These are phyloP conservation scores for Nidula microcarpa DNA, from an alignment of 768 basidiomycete species.

Conservation along the genomic window DNA sequence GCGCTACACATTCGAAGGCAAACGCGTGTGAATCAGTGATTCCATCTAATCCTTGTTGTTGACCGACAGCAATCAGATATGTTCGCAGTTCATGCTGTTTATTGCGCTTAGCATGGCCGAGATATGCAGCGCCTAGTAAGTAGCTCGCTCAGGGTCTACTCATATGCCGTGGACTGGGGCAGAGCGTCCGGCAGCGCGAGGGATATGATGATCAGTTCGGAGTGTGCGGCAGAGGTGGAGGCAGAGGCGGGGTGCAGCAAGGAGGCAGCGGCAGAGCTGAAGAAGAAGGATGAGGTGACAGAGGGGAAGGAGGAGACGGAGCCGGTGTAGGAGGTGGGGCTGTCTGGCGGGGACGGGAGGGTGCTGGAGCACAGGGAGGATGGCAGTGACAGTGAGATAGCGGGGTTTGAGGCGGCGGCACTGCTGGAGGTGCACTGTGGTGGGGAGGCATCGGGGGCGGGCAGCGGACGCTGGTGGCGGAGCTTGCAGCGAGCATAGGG, in stretches of 20 bases:
- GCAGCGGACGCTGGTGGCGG: no score
- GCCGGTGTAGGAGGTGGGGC: conserved; percentile 39
- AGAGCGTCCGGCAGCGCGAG: conserved; percentile 58
- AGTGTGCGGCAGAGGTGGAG: conserved; percentile 18
- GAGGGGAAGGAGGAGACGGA: conserved; percentile 63
- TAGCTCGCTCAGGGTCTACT: conserved; percentile 51
- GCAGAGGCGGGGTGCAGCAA: conserved; percentile 31
- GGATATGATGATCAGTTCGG: conserved; percentile 41
- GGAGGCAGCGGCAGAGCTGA: conserved; percentile 61
- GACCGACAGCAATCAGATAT: conserved; percentile 27
- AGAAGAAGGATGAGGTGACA: conserved; percentile 62
- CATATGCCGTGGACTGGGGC: conserved; percentile 57
- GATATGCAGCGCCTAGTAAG: conserved; percentile 55
- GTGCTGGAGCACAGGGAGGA: conserved; percentile 49
- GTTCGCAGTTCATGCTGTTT: conserved; percentile 56
- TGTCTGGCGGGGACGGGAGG: conserved; percentile 48
- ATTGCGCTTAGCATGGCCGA: conserved; percentile 55
- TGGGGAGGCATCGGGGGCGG: no score
- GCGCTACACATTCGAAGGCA: neutral
- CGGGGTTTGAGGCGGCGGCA: no score
- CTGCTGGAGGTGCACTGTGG: no score
- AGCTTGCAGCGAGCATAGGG: no score
- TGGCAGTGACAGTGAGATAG: no score
- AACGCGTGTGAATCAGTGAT: neutral
- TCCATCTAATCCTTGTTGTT: neutral